Evolutionary conservation across 768 basidiomycete genomes (phyloP), one percentile per base, ranked within the genome.

Genomic region (Hydnomerulius pinastri): DNA sequence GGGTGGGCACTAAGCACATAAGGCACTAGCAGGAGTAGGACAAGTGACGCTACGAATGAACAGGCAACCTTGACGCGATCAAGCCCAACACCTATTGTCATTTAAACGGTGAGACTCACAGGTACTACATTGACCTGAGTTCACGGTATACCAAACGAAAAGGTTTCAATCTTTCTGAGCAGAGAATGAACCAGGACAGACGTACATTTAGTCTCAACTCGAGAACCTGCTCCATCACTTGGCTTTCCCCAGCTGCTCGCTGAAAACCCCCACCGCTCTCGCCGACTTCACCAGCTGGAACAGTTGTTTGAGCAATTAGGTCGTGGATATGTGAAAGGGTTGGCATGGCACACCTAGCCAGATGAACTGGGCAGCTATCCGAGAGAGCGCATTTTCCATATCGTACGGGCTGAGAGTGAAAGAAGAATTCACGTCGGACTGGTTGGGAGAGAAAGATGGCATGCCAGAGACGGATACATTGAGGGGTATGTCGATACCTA

Each of bases 271-370:
- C 32, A 6, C 32, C 32, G n/a, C 32, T 33, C n/a, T 12, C 12
- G n/a, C 15, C 32, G n/a, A 33, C 32, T n/a, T 33, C 32, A n/a
- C 32, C 32, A 12, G 32, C 32, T 33, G 12, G 13, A 33, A 2
- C 12, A 6, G 9, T 6, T 33, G 12, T 33, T n/a, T 33, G 32
- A 33, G n/a, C 8, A 17, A 35, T 17, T 35, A 17, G 7, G 33
- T 35, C 18, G 8, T 17, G 33, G n/a, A 35, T 35, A 24, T 8
- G 20, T 21, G n/a, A n/a, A n/a, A n/a, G n/a, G n/a, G n/a, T n/a
- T n/a, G n/a, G n/a, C n/a, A n/a, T n/a, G n/a, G 28, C 40, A 54
- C 21, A 54, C 55, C 48, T 13, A 50, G 8, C 55, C 55, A 56
- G 11, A 56, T 32, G 11, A 35, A 28, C 33, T 29, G 24, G 6